Conservation (phyloP, 768 basidiomycete species). For the Lentinula boryana region DNA sequence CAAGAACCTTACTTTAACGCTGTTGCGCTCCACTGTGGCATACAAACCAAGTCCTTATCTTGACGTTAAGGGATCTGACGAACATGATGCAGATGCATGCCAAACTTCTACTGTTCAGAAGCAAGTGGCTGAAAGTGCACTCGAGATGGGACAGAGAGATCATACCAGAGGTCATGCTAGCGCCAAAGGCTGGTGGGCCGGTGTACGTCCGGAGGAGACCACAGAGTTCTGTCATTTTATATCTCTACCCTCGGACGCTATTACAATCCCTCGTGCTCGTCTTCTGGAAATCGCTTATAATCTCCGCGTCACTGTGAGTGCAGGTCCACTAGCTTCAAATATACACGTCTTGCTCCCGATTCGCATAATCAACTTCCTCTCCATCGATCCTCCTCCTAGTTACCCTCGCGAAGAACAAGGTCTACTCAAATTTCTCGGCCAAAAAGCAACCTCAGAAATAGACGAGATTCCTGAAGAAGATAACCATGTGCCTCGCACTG, state of each 20-base stretch:
- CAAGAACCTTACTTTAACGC: constrained; percentile 55
- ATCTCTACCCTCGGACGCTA: constrained; percentile 60
- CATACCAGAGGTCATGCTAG: constrained; percentile 61
- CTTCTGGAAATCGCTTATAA: constrained; percentile 75
- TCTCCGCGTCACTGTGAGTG: constrained; percentile 57
- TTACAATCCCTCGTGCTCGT: constrained; percentile 61
- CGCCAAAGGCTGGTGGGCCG: constrained; percentile 87
- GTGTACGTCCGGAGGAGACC: constrained; percentile 58
- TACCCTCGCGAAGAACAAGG: constrained; percentile 16
- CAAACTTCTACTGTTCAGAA: constrained; percentile 57
- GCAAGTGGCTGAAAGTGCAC: constrained; percentile 55
- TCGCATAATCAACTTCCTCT: constrained; percentile 76
- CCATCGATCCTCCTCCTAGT: constrained; percentile 73
- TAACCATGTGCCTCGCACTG: not conserved
- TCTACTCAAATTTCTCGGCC: constrained; percentile 20
- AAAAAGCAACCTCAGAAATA: constrained; percentile 13
- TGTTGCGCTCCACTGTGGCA: constrained; percentile 59
- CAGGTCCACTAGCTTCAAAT: constrained; percentile 55
- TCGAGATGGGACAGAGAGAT: constrained; percentile 62
- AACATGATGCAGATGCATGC: constrained; percentile 51
- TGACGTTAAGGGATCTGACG: constrained; percentile 19
- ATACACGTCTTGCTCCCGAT: constrained; percentile 70
- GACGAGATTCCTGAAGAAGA: constrained; percentile 6
- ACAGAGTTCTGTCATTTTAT: constrained; percentile 66
- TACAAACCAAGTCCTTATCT: constrained; percentile 51